Evolutionary conservation across 352 stramenopile species (phyloP).

Genomic region (Pythium apleroticum): DNA sequence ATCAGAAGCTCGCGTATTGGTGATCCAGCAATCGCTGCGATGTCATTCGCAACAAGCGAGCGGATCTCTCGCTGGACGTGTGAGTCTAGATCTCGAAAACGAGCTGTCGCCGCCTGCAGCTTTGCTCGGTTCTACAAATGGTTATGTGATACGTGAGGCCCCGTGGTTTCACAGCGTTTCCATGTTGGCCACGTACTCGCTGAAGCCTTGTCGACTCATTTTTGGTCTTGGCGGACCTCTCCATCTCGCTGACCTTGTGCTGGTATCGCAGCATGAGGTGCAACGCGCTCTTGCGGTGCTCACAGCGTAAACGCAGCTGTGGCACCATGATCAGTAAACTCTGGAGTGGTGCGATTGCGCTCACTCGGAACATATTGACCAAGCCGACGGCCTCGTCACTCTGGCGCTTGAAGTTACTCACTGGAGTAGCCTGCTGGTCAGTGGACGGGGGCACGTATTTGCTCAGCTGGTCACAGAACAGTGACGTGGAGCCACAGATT

Average conservation of each 20-base stretch:
- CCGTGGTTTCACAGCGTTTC: too few species aligned
- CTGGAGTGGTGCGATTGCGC: constrained; percentile 59
- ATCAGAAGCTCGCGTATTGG: constrained; percentile 36
- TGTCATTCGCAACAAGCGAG: constrained; percentile 39
- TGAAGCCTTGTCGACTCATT: constrained; percentile 50
- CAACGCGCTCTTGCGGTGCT: constrained; percentile 63
- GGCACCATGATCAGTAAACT: constrained; percentile 52
- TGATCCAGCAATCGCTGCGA: constrained; percentile 33
- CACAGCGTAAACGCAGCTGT: constrained; percentile 60
- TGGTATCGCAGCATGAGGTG: constrained; percentile 59
- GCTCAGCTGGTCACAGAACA: constrained; percentile 12
- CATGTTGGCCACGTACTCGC: constrained; percentile 47
- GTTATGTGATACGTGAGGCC: too few species aligned
- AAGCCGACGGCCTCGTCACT: constrained; percentile 28
- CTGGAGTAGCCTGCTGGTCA: background rate
- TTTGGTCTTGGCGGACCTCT: constrained; percentile 31
- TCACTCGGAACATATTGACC: constrained; percentile 51
- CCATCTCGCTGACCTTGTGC: constrained; percentile 56
- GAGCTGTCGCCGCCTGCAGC: constrained; percentile 47
- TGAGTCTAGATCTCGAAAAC: constrained; percentile 65
- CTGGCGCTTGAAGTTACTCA: background rate
- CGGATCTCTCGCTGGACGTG: constrained; percentile 48
- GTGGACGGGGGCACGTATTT: background rate
- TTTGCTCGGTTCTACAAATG: constrained; percentile 69
- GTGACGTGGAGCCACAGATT: constrained; percentile 12